Base-by-base conservation (phyloP, 1,284 basidiomycete species). In the Heterobasidion parviporum region DNA sequence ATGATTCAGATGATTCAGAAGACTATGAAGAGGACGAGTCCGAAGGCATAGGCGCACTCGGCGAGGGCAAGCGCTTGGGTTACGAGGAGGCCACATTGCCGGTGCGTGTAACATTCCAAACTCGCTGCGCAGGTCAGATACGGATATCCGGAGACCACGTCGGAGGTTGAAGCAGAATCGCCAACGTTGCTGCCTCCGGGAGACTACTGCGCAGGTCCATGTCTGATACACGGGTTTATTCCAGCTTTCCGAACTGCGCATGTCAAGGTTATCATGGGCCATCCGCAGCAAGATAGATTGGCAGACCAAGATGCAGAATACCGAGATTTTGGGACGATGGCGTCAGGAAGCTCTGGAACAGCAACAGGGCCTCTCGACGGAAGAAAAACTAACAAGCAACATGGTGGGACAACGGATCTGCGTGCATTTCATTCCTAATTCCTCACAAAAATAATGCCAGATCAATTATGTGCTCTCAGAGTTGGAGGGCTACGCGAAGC, bases 271-370 rank as follows among this genome's bases (percentile, higher is more conserved):
- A 38, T 59, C 60, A 2, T 38, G 47, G 9, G 44, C 52, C 18
- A 59, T 64, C 18, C 57, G 61, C 7, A 50, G 56, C 12, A 64
- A 63, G 46, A 45, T 53, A 14, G 35, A 54, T 8, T 64, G 62
- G 60, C 56, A 54, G 56, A 48, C 52, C 16, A 64, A 64, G 54
- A 56, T 63, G 20, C 54, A 54, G 34, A 54, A 64, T 33, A 32
- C 54, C 1, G 48, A n/a, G 9, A 58, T 63, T 49, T 16, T 56
- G 15, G 51, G 33, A 10, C 47, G 50, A 7, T 64, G 63, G 63
- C 32, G 50, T 9, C 14, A 52, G 12, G 63, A 64, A 54, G 55
- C 54, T 8, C n/a, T 59, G 35, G 59, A 60, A n/a, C 53, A 51
- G n/a, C 32, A 51, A 33, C 16, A 14, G n/a, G 50, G 10, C 7